These are phyloP conservation scores for Neurospora sp. DNA, from an alignment of 495 filamentous ascomycete genomes.

Conservation along the genomic window DNA sequence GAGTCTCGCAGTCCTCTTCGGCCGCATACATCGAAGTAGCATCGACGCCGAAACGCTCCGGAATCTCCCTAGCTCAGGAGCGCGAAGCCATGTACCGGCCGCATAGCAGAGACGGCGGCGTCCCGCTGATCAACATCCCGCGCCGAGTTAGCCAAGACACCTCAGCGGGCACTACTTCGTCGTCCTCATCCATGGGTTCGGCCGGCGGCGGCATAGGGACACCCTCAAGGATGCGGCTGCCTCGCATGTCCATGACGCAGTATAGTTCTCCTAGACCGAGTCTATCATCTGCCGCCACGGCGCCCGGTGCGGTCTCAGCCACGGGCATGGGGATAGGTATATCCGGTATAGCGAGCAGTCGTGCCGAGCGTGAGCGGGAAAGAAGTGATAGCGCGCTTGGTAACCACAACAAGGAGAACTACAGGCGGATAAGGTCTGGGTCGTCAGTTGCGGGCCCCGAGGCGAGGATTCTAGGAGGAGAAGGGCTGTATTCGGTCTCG, in stretches of 20 bases:
- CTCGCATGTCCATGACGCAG: constrained; percentile 25
- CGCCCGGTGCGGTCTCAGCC: constrained; percentile 4
- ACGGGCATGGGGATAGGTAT: neutral
- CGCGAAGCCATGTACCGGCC: constrained; percentile 35
- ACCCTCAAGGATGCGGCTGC: constrained; percentile 23
- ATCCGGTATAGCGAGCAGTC: neutral
- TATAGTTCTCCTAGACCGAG: constrained; percentile 21
- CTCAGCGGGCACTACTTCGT: neutral
- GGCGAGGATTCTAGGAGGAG: neutral
- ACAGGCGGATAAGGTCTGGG: constrained; percentile 10
- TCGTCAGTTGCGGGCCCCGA: constrained; percentile 5
- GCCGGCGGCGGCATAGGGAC: constrained; percentile 4
- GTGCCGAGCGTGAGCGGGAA: neutral
- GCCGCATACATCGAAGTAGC: constrained; percentile 36
- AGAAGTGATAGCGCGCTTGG: constrained; percentile 16
- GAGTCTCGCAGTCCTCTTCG: constrained; percentile 23
- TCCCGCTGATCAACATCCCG: constrained; percentile 28
- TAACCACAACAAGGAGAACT: constrained; percentile 18
- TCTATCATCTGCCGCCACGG: constrained; percentile 11
- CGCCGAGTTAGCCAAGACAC: constrained; percentile 29
- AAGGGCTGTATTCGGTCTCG: constrained; percentile 7
- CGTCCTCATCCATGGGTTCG: constrained; percentile 7
- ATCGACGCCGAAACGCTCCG: constrained; percentile 33
- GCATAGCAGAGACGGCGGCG: constrained; percentile 34
- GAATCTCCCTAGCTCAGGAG: constrained; percentile 27